Base-by-base conservation (phyloP, 495 filamentous ascomycete genomes). In the Immersiella caudata region DNA sequence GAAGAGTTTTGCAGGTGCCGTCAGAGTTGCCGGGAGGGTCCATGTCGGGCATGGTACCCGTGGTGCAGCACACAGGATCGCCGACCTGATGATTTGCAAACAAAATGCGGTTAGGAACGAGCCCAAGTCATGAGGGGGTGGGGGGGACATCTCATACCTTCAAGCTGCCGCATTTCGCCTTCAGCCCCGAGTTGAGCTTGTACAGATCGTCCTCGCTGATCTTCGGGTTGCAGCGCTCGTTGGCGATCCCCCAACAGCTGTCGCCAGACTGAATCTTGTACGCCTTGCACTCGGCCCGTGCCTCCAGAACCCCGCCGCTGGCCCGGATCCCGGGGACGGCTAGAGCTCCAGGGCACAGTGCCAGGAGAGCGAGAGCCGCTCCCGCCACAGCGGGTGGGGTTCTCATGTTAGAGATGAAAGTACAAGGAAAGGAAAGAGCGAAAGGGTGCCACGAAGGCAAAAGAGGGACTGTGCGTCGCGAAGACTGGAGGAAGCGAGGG, bases 21-120 rank as follows among this genome's bases (percentile, higher is more conserved):
- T 75, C 66, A 2, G 68, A 36, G 57, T 72, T 72, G 25, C 59
- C 71, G 0, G 61, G 57, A 2, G 72, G 70, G 22, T 65, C 40
- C 36, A 56, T 67, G 65, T 65, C 62, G 6, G 72, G 72, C 11
- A 74, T 35, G 5, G 50, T 68, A 40, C 72, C 72, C 16, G 60
- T 26, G 21, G 75, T 75, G 67, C 83, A 85, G 72, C 83, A 86
- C 50, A 85, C 81, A 25, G 55, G 55, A 12, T 25, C 33, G 27
- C 62, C 62, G 24, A 65, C 18, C 62, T 65, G 29, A 25, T 4
- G 20, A 20, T 26, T 21, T 14, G 40, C 25, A 27, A 18, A n/a
- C 16, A 29, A n/a, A 12, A 21, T 26, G 24, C 14, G 36, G 9
- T 50, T 24, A 22, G 36, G 9, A 16, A n/a, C 24, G 0, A 8